Percentiles rank a stretch among this genome's conserved stretches.
phyloP scores from a whole-genome alignment of 805 yeast species.

The Maudiozyma turicensis region DNA sequence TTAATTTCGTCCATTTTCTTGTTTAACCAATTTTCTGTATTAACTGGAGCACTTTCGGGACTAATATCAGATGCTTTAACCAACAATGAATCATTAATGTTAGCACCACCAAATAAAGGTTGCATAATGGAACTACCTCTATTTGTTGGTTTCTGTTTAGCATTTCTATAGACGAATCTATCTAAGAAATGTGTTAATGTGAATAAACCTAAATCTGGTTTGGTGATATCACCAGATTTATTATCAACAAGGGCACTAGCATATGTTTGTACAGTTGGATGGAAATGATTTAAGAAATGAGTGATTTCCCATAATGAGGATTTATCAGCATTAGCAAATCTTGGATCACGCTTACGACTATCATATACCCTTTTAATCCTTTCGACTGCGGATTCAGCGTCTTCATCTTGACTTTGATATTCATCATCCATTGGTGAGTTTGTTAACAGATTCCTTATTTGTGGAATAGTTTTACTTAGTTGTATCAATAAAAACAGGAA shows the following conservation, averaged over 20 bases:
- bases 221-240: slow-evolving; percentile 36
- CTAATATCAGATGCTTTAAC: slow-evolving; percentile 50
- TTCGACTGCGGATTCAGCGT: slow-evolving; percentile 24
- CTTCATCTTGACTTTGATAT: slow-evolving; percentile 39
- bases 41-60: slow-evolving; percentile 54
- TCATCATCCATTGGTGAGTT: slow-evolving; percentile 46
- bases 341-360: slow-evolving; percentile 87
- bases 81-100: slow-evolving; percentile 55
- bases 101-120: slow-evolving; percentile 72
- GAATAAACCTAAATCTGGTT: slow-evolving; percentile 87
- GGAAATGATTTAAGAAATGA: slow-evolving; percentile 71
- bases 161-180: slow-evolving; percentile 88
- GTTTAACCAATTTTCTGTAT: slow-evolving; percentile 75
- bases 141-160: slow-evolving; percentile 63
- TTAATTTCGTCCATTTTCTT: slow-evolving; percentile 54
- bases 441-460: slow-evolving; percentile 50
- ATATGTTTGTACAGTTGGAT: slow-evolving; percentile 81
- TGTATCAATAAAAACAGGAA: slow-evolving; percentile 67
- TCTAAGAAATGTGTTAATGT: slow-evolving; percentile 87
- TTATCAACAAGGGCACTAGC: slow-evolving; percentile 55
- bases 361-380: slow-evolving; percentile 44
- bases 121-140: slow-evolving; percentile 95
- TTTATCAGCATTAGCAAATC: slow-evolving; percentile 71
- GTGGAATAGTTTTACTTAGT: slow-evolving; percentile 54
- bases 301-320: slow-evolving; percentile 82